phyloP scores from a whole-genome alignment of 768 basidiomycete genomes.

The Russula virescens region DNA sequence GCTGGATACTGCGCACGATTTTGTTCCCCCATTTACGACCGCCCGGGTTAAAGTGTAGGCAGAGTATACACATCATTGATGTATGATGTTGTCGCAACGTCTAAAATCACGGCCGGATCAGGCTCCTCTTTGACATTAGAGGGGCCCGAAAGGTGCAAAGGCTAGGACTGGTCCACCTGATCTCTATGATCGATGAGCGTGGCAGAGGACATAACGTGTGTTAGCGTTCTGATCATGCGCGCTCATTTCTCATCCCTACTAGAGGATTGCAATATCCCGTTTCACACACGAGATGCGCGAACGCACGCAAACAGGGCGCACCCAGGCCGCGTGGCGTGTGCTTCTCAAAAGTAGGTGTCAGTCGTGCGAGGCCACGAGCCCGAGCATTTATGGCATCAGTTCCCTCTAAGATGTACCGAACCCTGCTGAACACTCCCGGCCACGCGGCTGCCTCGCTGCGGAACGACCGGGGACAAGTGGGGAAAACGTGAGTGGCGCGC shows the following conservation, averaged over 20 bases:
- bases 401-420: slow-evolving; percentile 2
- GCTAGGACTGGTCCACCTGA: not conserved
- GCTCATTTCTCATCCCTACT: too few relatives aligned
- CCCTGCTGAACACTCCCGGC: not conserved
- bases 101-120: not conserved
- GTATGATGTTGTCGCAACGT: not conserved
- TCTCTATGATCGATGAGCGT: not conserved
- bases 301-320: not conserved
- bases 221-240: not conserved
- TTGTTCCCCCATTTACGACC: not conserved
- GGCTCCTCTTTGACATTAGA: too few relatives aligned
- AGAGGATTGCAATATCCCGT: not conserved
- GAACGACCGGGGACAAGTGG: too few relatives aligned
- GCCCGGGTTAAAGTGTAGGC: not conserved
- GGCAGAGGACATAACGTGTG: not conserved
- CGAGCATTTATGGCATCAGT: not conserved
- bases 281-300: slow-evolving; percentile 1
- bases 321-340: slow-evolving; percentile 2
- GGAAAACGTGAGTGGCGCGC: slow-evolving; percentile 1
- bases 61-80: slow-evolving; percentile 3
- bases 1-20: not conserved
- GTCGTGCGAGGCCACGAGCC: not conserved
- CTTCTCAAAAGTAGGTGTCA: not conserved
- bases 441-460: slow-evolving; percentile 19
- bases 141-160: not conserved